Percentiles rank a stretch among this genome's conserved stretches.
Evolutionary conservation across 192 early-diverging fungal species (phyloP).

Genomic region (Coemansia sp.): DNA sequence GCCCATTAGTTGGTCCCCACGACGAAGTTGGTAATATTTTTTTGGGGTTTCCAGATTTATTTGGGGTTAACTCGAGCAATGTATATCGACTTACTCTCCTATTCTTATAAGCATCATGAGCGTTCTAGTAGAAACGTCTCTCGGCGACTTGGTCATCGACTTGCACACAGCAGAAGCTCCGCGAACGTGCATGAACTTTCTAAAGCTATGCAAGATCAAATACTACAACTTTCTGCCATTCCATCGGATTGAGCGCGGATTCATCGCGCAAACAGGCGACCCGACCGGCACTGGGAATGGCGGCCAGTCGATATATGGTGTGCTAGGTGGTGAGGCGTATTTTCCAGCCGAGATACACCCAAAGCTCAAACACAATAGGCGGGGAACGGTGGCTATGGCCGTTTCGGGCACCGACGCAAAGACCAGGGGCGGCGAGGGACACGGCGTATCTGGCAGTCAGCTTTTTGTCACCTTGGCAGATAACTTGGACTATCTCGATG

Average conservation of each 20-base stretch:
- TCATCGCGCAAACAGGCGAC: constrained; percentile 96
- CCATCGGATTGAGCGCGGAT: constrained; percentile 82
- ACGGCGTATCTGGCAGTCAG: constrained; percentile 62
- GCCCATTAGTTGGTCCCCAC: no score
- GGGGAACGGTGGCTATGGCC: constrained; percentile 93
- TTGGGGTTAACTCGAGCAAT: no score
- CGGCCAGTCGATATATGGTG: constrained; percentile 69
- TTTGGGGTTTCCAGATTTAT: no score
- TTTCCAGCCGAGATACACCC: constrained; percentile 73
- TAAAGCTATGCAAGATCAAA: constrained; percentile 81
- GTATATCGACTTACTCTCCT: no score
- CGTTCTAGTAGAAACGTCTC: constrained; percentile 87
- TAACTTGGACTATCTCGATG: constrained; percentile 69
- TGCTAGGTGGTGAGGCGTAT: constrained; percentile 59
- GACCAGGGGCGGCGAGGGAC: constrained; percentile 59
- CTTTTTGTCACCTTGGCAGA: constrained; percentile 69
- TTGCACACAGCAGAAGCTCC: constrained; percentile 62
- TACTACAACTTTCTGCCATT: constrained; percentile 85
- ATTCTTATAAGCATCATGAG: no score
- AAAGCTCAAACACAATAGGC: constrained; percentile 70
- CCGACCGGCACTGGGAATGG: constrained; percentile 93
- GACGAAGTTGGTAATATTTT: no score
- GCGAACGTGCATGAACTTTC: constrained; percentile 85
- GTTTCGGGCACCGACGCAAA: constrained; percentile 84
- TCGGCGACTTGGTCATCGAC: constrained; percentile 50